Base-by-base conservation (phyloP, 2,329 filamentous ascomycete species). In the Trichoderma oligosporum region DNA sequence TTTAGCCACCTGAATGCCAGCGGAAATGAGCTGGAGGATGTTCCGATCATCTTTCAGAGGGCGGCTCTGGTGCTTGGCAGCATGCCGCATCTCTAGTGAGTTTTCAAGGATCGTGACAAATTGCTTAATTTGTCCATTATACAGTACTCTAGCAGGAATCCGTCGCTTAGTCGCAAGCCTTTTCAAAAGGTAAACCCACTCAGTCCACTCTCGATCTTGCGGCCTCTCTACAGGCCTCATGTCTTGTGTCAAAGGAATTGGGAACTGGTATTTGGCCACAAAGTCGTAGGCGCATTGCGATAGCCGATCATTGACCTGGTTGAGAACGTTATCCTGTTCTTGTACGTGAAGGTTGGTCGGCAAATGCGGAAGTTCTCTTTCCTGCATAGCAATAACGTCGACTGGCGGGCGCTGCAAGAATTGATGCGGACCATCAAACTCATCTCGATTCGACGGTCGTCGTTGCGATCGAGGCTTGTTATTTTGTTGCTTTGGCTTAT, bases 111-210 rank as follows among this genome's bases (percentile, higher is more conserved):
- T 88, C 39, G 90, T 94, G 63, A 94, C 88, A 72, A 95, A 85
- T 72, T 94, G 89, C 75, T 93, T 94, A 74, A 95, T 95, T 74
- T 95, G 90, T 59, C 89, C 88, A 70, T 94, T 89, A 77, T 93
- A 94, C 41, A 95, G 77, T 18, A 94, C 88, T 56, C 89, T 81
- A 45, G 90, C 88, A 5, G 90, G 90, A 64, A 95, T 93, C 61
- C 90, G 84, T 63, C 90, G 82, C 76, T 93, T 94, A 31, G 90
- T 95, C 29, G 90, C 90, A 58, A 95, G 81, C 48, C 89, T 82
- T 74, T 94, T 94, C 64, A 95, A 78, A 58, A 95, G 81, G 71
- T 92, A 91, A 56, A 93, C 90, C 90, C 90, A 95, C 74, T 95
- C 90, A 44, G 89, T 93, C 90, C 90, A 95, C 71, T 94, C 90